phyloP scores from a whole-genome alignment of 1,284 basidiomycete species.

The Vanrija sp. region DNA sequence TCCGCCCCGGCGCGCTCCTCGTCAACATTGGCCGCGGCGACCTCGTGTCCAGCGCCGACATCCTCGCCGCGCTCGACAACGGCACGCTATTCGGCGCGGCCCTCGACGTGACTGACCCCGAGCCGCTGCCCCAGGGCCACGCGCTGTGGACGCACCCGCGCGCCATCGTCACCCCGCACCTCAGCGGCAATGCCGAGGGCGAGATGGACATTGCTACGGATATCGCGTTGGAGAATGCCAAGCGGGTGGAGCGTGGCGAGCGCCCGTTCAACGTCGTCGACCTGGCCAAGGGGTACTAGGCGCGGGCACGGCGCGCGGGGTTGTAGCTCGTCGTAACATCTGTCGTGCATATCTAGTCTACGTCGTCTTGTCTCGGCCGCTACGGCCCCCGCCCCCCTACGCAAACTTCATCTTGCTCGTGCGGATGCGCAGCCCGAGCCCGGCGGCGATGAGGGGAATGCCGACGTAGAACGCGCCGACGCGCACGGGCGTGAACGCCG shows the following conservation, averaged over 20 bases:
- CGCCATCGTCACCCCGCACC: conserved; percentile 37
- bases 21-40: conserved; percentile 45
- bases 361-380: too few relatives aligned
- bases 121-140: conserved; percentile 35
- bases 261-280: conserved; percentile 31
- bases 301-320: neutral
- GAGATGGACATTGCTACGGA: conserved; percentile 39
- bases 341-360: too few relatives aligned
- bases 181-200: conserved; percentile 34
- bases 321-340: too few relatives aligned
- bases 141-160: conserved; percentile 37
- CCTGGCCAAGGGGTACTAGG: conserved; percentile 33
- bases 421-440: conserved; percentile 30
- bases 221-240: conserved; percentile 40
- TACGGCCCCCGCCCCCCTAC: neutral
- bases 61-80: conserved; percentile 27
- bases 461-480: conserved; percentile 39
- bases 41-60: conserved; percentile 34
- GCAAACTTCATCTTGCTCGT: conserved; percentile 34
- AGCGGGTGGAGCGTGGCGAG: conserved; percentile 29
- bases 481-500: conserved; percentile 12
- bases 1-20: conserved; percentile 37
- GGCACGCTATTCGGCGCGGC: conserved; percentile 34
- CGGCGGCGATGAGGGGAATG: conserved; percentile 33
- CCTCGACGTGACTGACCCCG: conserved; percentile 45